Evolutionary conservation across 768 basidiomycete species (phyloP).

Genomic region (Leccinellum albellum): DNA sequence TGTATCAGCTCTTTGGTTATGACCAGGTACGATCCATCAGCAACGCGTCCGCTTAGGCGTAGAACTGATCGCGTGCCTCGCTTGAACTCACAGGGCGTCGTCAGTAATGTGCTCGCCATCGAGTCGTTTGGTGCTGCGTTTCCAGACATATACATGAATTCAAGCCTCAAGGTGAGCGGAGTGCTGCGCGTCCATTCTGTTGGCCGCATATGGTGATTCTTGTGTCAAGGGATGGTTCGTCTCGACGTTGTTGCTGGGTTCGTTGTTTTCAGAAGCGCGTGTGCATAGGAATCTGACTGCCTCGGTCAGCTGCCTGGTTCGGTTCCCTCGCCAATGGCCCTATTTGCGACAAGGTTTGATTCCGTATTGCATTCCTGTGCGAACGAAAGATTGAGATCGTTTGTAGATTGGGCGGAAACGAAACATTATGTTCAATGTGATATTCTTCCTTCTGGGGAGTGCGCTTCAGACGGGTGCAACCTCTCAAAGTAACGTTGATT

Average conservation of each 20-base stretch:
- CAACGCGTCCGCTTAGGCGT: background rate
- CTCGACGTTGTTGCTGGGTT: conserved; percentile 27
- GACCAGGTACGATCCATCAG: conserved; percentile 19
- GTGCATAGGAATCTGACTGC: conserved; percentile 4
- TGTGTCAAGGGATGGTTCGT: conserved; percentile 30
- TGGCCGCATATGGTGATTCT: background rate
- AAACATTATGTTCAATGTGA: conserved; percentile 26
- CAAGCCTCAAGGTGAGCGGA: conserved; percentile 21
- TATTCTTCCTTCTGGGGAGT: conserved; percentile 29
- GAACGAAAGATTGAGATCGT: background rate
- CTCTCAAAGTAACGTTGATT: conserved; percentile 10
- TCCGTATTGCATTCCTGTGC: background rate
- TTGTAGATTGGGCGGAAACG: conserved; percentile 27
- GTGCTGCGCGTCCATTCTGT: background rate
- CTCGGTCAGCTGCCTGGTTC: conserved; percentile 28
- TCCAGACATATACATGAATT: conserved; percentile 28
- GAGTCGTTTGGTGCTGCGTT: conserved; percentile 34
- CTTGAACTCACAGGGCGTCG: conserved; percentile 23
- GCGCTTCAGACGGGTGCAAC: conserved; percentile 32
- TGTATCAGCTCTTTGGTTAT: conserved; percentile 29
- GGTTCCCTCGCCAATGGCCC: conserved; percentile 31
- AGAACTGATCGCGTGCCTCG: background rate
- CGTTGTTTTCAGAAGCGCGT: conserved; percentile 1
- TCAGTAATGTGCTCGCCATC: conserved; percentile 32
- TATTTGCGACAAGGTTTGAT: conserved; percentile 28